Base-by-base conservation (phyloP, 495 filamentous ascomycete genomes). In the Extremus antarcticus region DNA sequence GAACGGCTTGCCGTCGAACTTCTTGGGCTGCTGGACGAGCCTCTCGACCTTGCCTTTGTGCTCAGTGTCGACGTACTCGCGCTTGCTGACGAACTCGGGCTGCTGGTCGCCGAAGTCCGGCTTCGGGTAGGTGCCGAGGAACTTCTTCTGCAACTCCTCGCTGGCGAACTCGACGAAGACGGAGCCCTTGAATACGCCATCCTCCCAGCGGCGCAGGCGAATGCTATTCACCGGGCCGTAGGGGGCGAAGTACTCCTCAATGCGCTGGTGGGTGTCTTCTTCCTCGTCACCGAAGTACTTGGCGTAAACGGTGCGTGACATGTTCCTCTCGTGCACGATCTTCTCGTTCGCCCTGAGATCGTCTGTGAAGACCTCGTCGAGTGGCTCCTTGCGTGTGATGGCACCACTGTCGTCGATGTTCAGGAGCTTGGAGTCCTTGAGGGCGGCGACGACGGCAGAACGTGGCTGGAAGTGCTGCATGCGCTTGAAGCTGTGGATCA, bases 381-480 rank as follows among this genome's bases (percentile, higher is more conserved):
- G 70, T 25, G 84, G 77, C 10, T 71, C 69, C 74, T 90, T 92
- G 70, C 94, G 88, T 67, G 79, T 82, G 65, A 95, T 86, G 84
- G 53, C 76, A 65, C 63, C 77, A 20, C 74, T 68, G 65, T 87
- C 78, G 55, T 79, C 74, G 40, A 87, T 70, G 11, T 84, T 79
- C 21, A 99, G 73, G 40, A 78, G 68, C 25, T 78, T 72, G 69
- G 85, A 87, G 11, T 83, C 77, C 65, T 81, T 81, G 20, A 99
- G 77, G 25, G 92, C 92, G 56, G 82, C 79, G 47, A 95, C 81
- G 38, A 99, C 79, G 35, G 84, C 84, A 51, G 75, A 79, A 68
- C 83, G 84, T 22, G 89, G 87, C 69, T 90, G 79, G 77, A 97
- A 97, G 58, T 83, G 85, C 45, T 77, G 81, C 92, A 98, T 98